Evolutionary conservation across 2,329 filamentous ascomycete genomes (phyloP), one percentile per base, ranked within the genome.

Genomic region (Triangularia setosa): DNA sequence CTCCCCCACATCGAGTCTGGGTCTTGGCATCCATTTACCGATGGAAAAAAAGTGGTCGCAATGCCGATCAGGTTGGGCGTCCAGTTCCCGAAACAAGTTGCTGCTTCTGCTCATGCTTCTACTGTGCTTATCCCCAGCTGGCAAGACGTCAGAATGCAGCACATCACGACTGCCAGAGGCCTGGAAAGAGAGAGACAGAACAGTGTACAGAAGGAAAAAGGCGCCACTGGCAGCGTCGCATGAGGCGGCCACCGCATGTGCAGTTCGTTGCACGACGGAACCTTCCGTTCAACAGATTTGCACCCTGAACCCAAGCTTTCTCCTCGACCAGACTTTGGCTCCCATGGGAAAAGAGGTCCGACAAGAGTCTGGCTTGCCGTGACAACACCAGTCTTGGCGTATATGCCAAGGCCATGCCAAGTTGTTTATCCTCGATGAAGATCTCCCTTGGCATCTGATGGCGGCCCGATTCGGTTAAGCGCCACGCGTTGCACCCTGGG

Each of bases 401-500:
- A 24, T 59, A 12, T 59, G 30, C 48, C 33, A 23, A 24, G 25
- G 33, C 58, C 56, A 25, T 61, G 66, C 66, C 66, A 68, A 68
- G 66, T 18, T 24, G 62, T 30, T 21, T 53, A 66, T 68, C 64
- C 66, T 63, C 60, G 60, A 64, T 58, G 66, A 52, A 64, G 66
- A 68, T 68, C 66, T 21, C 66, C 40, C 66, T 68, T 61, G 66
- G 66, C 66, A 68, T 66, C 64, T 35, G 24, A 58, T 61, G 24
- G 12, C 58, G 58, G 62, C 66, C 64, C 64, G 66, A 65, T 66
- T 66, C 58, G 64, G 64, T 44, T 63, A 64, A 57, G 27, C 55
- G 53, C 60, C 60, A 63, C 57, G 40, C 30, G 52, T 52, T 57
- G 18, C 4, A 28, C 28, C 28, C 40, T 21, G n/a, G 57, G 21